Evolutionary conservation across 257 asterid genomes (phyloP).

Genomic region (Przewalskia tangutica): DNA sequence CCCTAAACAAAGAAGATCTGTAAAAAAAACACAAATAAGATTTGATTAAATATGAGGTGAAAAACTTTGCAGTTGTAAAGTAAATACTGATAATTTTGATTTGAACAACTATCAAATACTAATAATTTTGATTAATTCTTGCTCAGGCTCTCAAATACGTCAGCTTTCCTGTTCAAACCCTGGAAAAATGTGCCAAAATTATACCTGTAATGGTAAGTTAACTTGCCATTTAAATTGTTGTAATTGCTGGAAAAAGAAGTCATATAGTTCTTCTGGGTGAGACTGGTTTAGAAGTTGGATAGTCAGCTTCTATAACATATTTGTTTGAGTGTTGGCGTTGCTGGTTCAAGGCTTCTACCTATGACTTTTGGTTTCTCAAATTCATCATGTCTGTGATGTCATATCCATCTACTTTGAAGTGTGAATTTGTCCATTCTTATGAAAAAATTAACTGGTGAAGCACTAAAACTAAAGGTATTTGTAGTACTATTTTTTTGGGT

Average conservation of each 20-base stretch:
- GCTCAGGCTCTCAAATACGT: conserved; percentile 96
- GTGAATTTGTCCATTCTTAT: neutral
- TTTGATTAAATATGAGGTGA: neutral
- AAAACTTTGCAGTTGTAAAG: neutral
- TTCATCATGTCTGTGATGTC: neutral
- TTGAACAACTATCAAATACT: neutral
- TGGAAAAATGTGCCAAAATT: conserved; percentile 98
- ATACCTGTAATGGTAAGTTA: conserved; percentile 95
- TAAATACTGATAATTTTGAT: no score
- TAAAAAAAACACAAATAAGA: neutral
- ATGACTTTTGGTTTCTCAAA: neutral
- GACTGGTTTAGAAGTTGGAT: neutral
- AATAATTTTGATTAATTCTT: conserved; percentile 4
- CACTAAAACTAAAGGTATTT: neutral
- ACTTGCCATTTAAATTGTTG: neutral
- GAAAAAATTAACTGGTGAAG: neutral
- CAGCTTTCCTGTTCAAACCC: conserved; percentile 94
- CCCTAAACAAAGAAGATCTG: neutral
- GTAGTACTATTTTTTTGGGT: neutral
- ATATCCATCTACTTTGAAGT: neutral
- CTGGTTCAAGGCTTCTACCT: neutral
- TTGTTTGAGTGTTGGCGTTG: neutral
- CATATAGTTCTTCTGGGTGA: neutral
- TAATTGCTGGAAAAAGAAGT: neutral
- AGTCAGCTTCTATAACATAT: neutral